Percentiles rank a stretch among this genome's conserved stretches.
Conservation (phyloP, 331 rosid species). For the Dryas integrifolia region DNA sequence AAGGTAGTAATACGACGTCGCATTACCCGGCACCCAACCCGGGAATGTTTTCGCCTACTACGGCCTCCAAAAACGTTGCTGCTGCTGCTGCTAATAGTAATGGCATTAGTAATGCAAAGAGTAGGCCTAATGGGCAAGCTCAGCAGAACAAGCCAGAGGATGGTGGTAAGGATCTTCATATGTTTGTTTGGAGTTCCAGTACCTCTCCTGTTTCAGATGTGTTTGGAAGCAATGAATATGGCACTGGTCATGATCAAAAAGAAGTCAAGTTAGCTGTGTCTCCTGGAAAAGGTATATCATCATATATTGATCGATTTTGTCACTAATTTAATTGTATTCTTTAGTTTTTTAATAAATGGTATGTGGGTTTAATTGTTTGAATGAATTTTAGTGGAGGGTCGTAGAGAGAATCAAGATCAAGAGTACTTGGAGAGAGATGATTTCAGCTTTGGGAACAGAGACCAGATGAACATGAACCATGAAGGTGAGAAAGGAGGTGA, state of each 20-base stretch:
- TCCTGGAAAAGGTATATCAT: constrained; percentile 59
- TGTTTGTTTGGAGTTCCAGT: constrained; percentile 92
- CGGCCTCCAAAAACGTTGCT: constrained; percentile 39
- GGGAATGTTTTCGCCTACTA: constrained; percentile 73
- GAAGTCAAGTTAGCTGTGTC: constrained; percentile 62
- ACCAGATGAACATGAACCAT: constrained; percentile 41
- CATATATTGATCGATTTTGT: background rate
- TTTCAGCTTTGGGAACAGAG: constrained; percentile 74
- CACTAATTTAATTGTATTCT: background rate
- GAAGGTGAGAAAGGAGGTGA: constrained; percentile 48
- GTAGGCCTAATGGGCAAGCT: constrained; percentile 40
- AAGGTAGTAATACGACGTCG: constrained; percentile 24
- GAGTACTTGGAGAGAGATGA: constrained; percentile 63
- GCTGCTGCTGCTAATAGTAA: constrained; percentile 14
- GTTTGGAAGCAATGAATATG: constrained; percentile 64
- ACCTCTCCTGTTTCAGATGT: constrained; percentile 82
- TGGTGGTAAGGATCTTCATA: constrained; percentile 67
- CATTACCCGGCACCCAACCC: constrained; percentile 80
- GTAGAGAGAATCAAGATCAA: constrained; percentile 48
- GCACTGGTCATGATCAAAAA: constrained; percentile 55
- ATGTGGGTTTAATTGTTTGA: background rate
- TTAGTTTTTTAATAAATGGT: too few species aligned
- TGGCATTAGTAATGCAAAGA: constrained; percentile 36
- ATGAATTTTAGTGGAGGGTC: constrained; percentile 49
- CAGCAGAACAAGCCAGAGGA: constrained; percentile 38